A percentile compares a stretch with the other conserved stretches of the same genome.
Evolutionary conservation across 495 filamentous ascomycete species (phyloP).

Genomic region (Hypoxylon crocopeplum): DNA sequence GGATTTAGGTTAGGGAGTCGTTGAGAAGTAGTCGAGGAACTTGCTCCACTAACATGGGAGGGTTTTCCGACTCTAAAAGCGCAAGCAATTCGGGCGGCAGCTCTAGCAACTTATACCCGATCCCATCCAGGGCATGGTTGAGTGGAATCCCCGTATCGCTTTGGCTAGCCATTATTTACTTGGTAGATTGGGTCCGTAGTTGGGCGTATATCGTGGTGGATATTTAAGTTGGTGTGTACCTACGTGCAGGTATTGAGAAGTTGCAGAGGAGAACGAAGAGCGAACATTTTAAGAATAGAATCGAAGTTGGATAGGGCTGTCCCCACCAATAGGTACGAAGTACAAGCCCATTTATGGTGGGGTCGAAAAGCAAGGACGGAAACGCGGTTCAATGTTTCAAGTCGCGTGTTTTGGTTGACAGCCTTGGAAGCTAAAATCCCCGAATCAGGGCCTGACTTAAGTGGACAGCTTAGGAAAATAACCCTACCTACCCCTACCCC

Average conservation of each 20-base stretch:
- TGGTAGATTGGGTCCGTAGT: background rate
- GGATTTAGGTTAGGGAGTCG: background rate
- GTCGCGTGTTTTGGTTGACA: conserved; percentile 21
- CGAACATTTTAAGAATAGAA: too few species aligned
- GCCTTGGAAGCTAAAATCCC: conserved; percentile 26
- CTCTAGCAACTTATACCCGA: conserved; percentile 79
- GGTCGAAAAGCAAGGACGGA: conserved; percentile 1
- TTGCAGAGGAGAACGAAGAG: too few species aligned
- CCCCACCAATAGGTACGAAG: too few species aligned
- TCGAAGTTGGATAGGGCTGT: too few species aligned
- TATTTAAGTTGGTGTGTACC: background rate
- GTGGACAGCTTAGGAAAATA: conserved; percentile 15
- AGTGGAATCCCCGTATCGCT: conserved; percentile 66
- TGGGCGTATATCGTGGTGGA: background rate
- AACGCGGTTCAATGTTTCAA: conserved; percentile 33
- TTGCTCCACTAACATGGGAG: conserved; percentile 61
- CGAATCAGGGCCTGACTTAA: conserved; percentile 9
- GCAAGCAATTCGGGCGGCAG: conserved; percentile 76
- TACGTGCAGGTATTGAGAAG: background rate
- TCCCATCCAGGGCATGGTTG: conserved; percentile 63
- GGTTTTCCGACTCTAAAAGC: conserved; percentile 65
- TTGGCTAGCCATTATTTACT: conserved; percentile 65
- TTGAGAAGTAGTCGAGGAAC: background rate
- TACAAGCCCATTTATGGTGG: background rate
- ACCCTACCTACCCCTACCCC: conserved; percentile 28